These are phyloP conservation scores for Pythium sukuiense DNA, from an alignment of 352 stramenopile genomes.

Conservation along the genomic window DNA sequence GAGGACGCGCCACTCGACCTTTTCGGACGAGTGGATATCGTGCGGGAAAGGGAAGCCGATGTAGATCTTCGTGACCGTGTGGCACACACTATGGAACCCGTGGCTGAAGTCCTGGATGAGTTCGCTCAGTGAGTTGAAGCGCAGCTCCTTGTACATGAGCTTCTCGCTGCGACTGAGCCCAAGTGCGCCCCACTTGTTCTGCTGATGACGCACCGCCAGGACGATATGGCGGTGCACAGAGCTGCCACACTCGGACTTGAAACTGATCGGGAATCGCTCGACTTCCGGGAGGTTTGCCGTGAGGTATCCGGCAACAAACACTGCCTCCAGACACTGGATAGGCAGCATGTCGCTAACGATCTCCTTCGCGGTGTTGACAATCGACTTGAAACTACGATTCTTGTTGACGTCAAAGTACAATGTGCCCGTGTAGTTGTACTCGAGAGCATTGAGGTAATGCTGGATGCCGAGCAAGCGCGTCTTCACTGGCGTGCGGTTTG, in stretches of 20 bases:
- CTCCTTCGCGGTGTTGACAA: conserved; percentile 83
- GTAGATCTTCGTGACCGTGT: conserved; percentile 77
- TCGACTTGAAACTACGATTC: conserved; percentile 88
- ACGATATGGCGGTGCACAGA: conserved; percentile 82
- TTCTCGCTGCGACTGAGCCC: conserved; percentile 80
- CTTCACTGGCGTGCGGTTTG: conserved; percentile 59
- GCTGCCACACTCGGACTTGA: conserved; percentile 69
- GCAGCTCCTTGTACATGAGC: conserved; percentile 87
- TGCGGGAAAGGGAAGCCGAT: conserved; percentile 84
- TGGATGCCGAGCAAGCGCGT: conserved; percentile 58
- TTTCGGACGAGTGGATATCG: conserved; percentile 86
- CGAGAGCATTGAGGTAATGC: conserved; percentile 63
- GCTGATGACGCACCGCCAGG: conserved; percentile 67
- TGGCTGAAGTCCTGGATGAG: conserved; percentile 69
- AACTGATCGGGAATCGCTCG: conserved; percentile 84
- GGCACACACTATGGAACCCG: conserved; percentile 63
- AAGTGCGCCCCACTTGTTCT: conserved; percentile 81
- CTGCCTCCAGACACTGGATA: conserved; percentile 88
- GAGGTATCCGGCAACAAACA: conserved; percentile 83
- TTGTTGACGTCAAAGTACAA: conserved; percentile 88
- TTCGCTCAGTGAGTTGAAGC: conserved; percentile 74
- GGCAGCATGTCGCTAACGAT: conserved; percentile 82
- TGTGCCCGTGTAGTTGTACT: conserved; percentile 88
- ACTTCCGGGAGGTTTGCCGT: conserved; percentile 66
- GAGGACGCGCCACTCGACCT: conserved; percentile 84